Evolutionary conservation across 2,329 filamentous ascomycete species (phyloP).

Genomic region (Colletotrichum sublineola): DNA sequence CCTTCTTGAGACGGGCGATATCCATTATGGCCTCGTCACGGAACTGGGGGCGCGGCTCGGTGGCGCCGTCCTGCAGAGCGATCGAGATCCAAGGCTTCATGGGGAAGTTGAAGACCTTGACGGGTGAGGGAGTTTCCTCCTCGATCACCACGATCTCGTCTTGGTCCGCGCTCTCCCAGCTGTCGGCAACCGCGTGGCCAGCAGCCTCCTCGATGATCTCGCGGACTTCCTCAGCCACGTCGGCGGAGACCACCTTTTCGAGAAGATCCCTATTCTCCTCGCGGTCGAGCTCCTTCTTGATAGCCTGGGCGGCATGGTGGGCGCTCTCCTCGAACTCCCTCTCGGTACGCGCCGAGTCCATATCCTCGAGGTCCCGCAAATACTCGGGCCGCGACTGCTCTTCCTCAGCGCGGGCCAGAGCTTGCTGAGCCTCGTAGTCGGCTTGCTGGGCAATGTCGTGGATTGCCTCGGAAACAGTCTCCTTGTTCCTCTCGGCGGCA

Average conservation of each 20-base stretch:
- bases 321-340: constrained; percentile 67
- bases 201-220: constrained; percentile 69
- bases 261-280: constrained; percentile 65
- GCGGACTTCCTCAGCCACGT: constrained; percentile 63
- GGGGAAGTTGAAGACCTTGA: constrained; percentile 94
- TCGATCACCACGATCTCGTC: constrained; percentile 76
- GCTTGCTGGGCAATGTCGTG: constrained; percentile 71
- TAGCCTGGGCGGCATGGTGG: constrained; percentile 59
- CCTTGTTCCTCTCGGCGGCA: constrained; percentile 57
- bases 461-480: constrained; percentile 80
- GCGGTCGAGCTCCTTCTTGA: constrained; percentile 68
- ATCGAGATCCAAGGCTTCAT: constrained; percentile 97
- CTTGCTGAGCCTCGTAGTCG: constrained; percentile 72
- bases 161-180: constrained; percentile 90
- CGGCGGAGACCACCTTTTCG: constrained; percentile 65
- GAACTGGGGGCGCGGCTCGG: constrained; percentile 73
- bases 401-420: constrained; percentile 71
- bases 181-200: constrained; percentile 78
- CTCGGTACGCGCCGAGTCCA: constrained; percentile 65
- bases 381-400: constrained; percentile 71
- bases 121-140: constrained; percentile 73
- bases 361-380: constrained; percentile 63
- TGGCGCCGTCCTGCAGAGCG: constrained; percentile 72
- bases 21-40: constrained; percentile 88
- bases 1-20: constrained; percentile 94